Base-by-base conservation (phyloP, 176 grass and related monocot species). In the Bothriochloa decipiens region DNA sequence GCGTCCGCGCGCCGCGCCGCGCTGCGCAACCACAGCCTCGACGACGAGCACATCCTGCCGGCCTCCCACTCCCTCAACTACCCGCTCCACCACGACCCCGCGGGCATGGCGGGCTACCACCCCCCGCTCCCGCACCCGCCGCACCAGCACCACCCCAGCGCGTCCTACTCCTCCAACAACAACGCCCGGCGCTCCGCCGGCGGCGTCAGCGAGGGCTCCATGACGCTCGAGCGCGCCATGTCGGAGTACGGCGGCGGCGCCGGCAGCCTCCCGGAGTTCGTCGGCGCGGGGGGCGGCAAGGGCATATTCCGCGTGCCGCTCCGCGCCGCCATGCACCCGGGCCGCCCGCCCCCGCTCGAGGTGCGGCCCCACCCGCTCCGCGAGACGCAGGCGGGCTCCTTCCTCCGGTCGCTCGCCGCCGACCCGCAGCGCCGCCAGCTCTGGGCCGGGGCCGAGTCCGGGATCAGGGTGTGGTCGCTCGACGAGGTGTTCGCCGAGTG, bases 331-430 rank as follows among this genome's bases (percentile, higher is more conserved):
- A 91, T 98, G 87, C 92, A 98, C 85, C 95, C 95, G 32, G 78
- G 46, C 61, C 92, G 92, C 17, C 95, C 91, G 57, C 87, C 95
- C 12, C 76, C 90, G 41, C 73, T 98, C 84, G 91, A 98, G 88
- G 49, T 98, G 18, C 87, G 92, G 2, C 95, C 92, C 0, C 91
- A 98, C 73, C 95, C 92, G 25, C 89, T 95, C 39, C 87, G 95
- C 13, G 95, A 98, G 80, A 98, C 92, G 80, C 95, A 98, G 84
- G 95, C 80, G 3, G 95, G 95, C 0, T 95, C 91, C 0, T 98
- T 98, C 77, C 91, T 98, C 68, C 90, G 95, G 60, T 84, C 87
- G 25, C 89, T 98, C 42, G 87, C 79, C 40, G 60, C 75, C 33
- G 91, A 89, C 26, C 90, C 87, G 23, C 45, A 81, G 67, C 88